phyloP scores from a whole-genome alignment of 2,329 filamentous ascomycete species.

The Graphium sp. region DNA sequence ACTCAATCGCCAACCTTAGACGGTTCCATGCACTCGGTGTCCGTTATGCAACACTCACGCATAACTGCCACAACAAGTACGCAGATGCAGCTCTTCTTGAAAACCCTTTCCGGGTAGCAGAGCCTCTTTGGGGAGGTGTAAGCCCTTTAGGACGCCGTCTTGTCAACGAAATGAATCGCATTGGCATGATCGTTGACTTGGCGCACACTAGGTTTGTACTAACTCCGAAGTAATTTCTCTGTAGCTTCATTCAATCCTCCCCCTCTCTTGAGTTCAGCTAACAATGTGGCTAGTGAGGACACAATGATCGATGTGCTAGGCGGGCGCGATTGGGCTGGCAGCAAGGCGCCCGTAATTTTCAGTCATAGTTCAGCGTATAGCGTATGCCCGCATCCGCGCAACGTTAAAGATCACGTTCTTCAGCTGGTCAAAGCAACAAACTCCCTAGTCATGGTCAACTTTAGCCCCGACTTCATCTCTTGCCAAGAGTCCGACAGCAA shows the following conservation, averaged over 20 bases:
- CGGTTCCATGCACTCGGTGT: constrained; percentile 64
- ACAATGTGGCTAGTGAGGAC: constrained; percentile 31
- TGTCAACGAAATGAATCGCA: constrained; percentile 78
- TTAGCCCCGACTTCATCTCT: constrained; percentile 66
- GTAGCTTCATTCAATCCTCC: no score
- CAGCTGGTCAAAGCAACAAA: constrained; percentile 55
- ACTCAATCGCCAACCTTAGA: constrained; percentile 60
- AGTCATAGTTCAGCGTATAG: constrained; percentile 71
- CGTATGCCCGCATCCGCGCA: constrained; percentile 75
- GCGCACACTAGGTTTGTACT: constrained; percentile 39
- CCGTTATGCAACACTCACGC: constrained; percentile 75
- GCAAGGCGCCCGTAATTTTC: constrained; percentile 71
- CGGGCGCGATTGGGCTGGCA: constrained; percentile 50
- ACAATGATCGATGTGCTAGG: constrained; percentile 76
- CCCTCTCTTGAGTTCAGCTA: constrained; percentile 2
- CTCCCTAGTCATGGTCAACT: constrained; percentile 84
- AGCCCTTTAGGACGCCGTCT: constrained; percentile 52
- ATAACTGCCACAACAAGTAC: constrained; percentile 85
- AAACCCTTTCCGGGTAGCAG: constrained; percentile 27
- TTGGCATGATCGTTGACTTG: constrained; percentile 89
- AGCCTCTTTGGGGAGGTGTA: constrained; percentile 54
- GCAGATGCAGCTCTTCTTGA: constrained; percentile 66
- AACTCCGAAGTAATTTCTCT: constrained; percentile 6
- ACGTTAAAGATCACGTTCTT: constrained; percentile 75
- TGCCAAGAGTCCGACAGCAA: constrained; percentile 43